A percentile compares a stretch with the other conserved stretches of the same genome.
Evolutionary conservation across 106 monocot species (phyloP).

Genomic region (Apostasia shenzhenica): DNA sequence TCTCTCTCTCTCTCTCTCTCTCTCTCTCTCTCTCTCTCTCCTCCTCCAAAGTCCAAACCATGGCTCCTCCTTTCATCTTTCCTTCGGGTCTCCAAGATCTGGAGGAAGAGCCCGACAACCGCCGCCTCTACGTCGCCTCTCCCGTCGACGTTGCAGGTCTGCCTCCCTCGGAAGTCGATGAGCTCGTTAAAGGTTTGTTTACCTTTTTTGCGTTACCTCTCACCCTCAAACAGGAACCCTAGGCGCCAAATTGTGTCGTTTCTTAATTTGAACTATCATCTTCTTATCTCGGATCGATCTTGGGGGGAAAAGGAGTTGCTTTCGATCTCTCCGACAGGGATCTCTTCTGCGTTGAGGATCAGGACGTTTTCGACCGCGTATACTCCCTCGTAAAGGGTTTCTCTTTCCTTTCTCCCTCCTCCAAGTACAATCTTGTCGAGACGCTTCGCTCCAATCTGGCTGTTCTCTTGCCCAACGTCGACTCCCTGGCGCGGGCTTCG

Average conservation of each 20-base stretch:
- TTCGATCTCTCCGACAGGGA: conserved; percentile 93
- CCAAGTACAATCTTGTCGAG: conserved; percentile 70
- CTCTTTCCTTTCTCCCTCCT: conserved; percentile 26
- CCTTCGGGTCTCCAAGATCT: conserved; percentile 57
- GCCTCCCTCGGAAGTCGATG: conserved; percentile 62
- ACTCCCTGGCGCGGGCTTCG: conserved; percentile 55
- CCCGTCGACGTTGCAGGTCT: conserved; percentile 39
- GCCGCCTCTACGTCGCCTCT: conserved; percentile 32
- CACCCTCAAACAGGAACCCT: neutral
- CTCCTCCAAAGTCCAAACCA: neutral
- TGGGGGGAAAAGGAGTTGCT: conserved; percentile 31
- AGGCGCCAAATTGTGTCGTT: neutral
- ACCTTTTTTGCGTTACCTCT: neutral
- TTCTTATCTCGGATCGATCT: neutral
- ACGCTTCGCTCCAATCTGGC: conserved; percentile 79
- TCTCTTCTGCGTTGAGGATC: conserved; percentile 84
- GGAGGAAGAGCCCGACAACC: conserved; percentile 31
- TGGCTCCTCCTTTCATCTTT: conserved; percentile 68
- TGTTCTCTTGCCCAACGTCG: conserved; percentile 76
- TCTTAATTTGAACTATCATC: neutral
- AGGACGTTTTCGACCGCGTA: conserved; percentile 78
- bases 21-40: conserved; percentile 1
- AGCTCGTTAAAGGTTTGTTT: conserved; percentile 65
- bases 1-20: no score
- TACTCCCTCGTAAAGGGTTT: conserved; percentile 74